These are phyloP conservation scores for Leccinum boreale DNA, from an alignment of 768 basidiomycete genomes.

Conservation along the genomic window DNA sequence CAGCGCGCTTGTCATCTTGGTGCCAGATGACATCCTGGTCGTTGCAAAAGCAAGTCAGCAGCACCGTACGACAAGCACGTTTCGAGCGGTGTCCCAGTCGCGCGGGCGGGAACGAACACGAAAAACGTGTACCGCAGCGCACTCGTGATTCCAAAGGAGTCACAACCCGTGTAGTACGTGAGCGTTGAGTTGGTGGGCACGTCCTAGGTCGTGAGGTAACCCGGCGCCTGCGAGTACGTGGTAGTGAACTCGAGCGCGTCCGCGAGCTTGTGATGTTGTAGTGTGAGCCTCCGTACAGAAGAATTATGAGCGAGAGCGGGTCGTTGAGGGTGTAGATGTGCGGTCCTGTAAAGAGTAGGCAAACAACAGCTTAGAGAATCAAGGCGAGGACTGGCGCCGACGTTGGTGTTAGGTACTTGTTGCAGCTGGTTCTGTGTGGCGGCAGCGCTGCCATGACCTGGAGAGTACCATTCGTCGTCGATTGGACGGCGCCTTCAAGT, in stretches of 20 bases:
- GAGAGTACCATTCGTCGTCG: no score
- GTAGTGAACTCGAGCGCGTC: neutral
- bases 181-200: neutral
- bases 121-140: neutral
- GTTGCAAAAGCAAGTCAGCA: neutral
- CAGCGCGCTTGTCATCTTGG: neutral
- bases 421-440: neutral
- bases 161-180: neutral
- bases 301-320: neutral
- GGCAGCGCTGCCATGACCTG: neutral
- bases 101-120: neutral
- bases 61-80: neutral
- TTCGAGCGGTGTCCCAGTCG: no score
- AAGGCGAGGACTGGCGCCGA: neutral
- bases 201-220: neutral
- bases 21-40: neutral
- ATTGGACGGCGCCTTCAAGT: no score
- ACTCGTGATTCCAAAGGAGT: neutral
- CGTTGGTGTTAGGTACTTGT: neutral
- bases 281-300: neutral
- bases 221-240: neutral
- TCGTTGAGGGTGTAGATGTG: neutral
- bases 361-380: neutral
- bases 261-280: neutral
- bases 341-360: neutral